These are phyloP conservation scores for Hapsidospora chrysogenum DNA, from an alignment of 495 filamentous ascomycete genomes.

Conservation along the genomic window DNA sequence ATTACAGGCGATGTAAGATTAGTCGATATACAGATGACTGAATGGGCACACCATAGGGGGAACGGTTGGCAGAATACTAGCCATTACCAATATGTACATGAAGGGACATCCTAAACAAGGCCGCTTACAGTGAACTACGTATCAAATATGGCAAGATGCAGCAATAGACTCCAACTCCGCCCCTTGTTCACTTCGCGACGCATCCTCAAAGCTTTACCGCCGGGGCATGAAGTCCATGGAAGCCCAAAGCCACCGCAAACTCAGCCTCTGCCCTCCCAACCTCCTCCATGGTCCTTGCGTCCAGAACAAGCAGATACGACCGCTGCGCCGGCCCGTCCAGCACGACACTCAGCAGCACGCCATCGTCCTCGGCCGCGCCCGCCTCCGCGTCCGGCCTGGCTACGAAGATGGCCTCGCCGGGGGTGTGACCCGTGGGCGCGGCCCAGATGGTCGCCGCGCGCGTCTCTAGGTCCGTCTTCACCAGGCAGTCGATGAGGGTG, in stretches of 20 bases:
- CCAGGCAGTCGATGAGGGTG: slow-evolving; percentile 46
- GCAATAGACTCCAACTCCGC: too few relatives aligned
- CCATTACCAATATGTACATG: too few relatives aligned
- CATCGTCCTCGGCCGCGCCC: slow-evolving; percentile 44
- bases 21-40: too few relatives aligned
- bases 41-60: too few relatives aligned
- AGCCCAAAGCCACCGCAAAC: slow-evolving; percentile 46
- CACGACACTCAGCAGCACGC: slow-evolving; percentile 54
- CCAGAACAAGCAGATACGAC: slow-evolving; percentile 55
- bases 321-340: slow-evolving; percentile 43
- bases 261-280: slow-evolving; percentile 47
- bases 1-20: too few relatives aligned
- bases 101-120: too few relatives aligned
- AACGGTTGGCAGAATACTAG: too few relatives aligned
- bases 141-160: too few relatives aligned
- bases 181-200: too few relatives aligned
- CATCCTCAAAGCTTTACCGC: too few relatives aligned
- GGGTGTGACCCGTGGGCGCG: slow-evolving; percentile 40
- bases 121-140: too few relatives aligned
- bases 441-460: slow-evolving; percentile 34
- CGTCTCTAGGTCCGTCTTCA: slow-evolving; percentile 48
- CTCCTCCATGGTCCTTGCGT: slow-evolving; percentile 49
- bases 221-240: slow-evolving; percentile 46
- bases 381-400: slow-evolving; percentile 25
- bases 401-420: slow-evolving; percentile 62